phyloP scores from a whole-genome alignment of 2,329 filamentous ascomycete genomes.

The Fusarium falciforme region DNA sequence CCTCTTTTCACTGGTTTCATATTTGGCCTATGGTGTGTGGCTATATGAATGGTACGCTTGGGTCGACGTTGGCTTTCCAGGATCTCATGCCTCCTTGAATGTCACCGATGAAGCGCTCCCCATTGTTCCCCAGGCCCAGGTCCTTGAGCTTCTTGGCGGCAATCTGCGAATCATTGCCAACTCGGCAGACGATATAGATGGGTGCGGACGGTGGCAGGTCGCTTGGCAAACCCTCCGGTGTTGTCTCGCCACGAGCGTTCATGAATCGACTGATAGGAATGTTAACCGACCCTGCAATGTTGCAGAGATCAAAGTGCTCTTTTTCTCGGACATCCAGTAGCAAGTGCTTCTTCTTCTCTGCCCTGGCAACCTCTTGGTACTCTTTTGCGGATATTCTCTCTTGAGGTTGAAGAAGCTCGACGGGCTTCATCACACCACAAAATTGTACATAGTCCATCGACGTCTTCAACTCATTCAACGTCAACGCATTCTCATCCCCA shows the following conservation, averaged over 20 bases:
- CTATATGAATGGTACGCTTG: slow-evolving; percentile 64
- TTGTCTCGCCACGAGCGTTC: slow-evolving; percentile 52
- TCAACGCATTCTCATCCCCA: slow-evolving; percentile 69
- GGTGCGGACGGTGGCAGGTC: slow-evolving; percentile 58
- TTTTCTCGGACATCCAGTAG: slow-evolving; percentile 87
- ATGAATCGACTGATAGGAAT: slow-evolving; percentile 70
- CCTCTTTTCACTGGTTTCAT: slow-evolving; percentile 25
- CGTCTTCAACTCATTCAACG: slow-evolving; percentile 68
- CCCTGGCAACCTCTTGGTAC: slow-evolving; percentile 58
- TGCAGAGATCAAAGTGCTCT: slow-evolving; percentile 86
- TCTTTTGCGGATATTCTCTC: slow-evolving; percentile 76
- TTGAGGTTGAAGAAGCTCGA: slow-evolving; percentile 67
- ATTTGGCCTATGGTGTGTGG: neutral
- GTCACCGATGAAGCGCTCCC: slow-evolving; percentile 73
- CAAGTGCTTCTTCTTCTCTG: slow-evolving; percentile 55
- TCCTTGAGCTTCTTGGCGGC: slow-evolving; percentile 74
- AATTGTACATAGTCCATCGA: slow-evolving; percentile 87
- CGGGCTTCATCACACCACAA: slow-evolving; percentile 73
- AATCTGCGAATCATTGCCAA: slow-evolving; percentile 84
- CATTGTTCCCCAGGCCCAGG: slow-evolving; percentile 62
- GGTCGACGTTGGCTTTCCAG: slow-evolving; percentile 78
- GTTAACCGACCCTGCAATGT: slow-evolving; percentile 80
- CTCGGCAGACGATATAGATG: slow-evolving; percentile 78
- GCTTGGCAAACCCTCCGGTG: slow-evolving; percentile 53
- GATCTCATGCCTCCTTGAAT: slow-evolving; percentile 77